A percentile compares a stretch with the other conserved stretches of the same genome.
Conservation (phyloP, 2,329 filamentous ascomycete species). For the Endoconidiophora laricicola region DNA sequence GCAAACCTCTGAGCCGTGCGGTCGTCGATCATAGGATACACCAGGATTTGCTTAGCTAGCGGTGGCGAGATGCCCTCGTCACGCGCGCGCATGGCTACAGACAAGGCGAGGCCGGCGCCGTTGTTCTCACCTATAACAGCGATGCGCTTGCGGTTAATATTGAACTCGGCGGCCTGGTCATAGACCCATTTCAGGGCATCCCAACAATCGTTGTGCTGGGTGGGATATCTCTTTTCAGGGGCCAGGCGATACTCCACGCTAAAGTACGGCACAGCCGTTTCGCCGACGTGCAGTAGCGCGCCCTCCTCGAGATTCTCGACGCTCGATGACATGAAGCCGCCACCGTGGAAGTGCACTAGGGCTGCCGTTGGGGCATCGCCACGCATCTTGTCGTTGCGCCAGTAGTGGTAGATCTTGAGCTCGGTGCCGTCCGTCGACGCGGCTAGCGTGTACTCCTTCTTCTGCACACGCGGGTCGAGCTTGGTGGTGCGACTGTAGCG, state of each 20-base stretch:
- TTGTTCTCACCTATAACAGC: conserved; percentile 15
- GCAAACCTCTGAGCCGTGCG: conserved; percentile 7
- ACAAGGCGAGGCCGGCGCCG: conserved; percentile 15
- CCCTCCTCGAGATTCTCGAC: conserved; percentile 22
- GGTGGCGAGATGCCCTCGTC: conserved; percentile 17
- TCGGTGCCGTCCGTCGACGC: conserved; percentile 3
- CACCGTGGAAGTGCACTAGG: conserved; percentile 25
- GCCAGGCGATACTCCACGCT: conserved; percentile 27
- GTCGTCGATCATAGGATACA: conserved; percentile 22
- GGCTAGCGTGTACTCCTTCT: neutral
- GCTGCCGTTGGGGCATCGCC: conserved; percentile 15
- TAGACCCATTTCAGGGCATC: conserved; percentile 17
- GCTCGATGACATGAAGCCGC: conserved; percentile 23
- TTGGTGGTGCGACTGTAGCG: conserved; percentile 2
- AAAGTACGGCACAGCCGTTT: conserved; percentile 23
- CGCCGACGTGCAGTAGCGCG: conserved; percentile 20
- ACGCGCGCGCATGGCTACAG: conserved; percentile 24
- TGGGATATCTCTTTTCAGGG: conserved; percentile 24
- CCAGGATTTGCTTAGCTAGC: conserved; percentile 18
- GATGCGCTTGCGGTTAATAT: conserved; percentile 15
- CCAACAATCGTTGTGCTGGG: conserved; percentile 23
- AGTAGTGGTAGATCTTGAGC: conserved; percentile 7
- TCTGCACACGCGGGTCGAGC: conserved; percentile 3
- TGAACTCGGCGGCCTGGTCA: conserved; percentile 15
- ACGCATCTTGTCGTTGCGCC: neutral